These are phyloP conservation scores for Tylopilus sp. DNA, from an alignment of 1,284 basidiomycete species.

Conservation along the genomic window DNA sequence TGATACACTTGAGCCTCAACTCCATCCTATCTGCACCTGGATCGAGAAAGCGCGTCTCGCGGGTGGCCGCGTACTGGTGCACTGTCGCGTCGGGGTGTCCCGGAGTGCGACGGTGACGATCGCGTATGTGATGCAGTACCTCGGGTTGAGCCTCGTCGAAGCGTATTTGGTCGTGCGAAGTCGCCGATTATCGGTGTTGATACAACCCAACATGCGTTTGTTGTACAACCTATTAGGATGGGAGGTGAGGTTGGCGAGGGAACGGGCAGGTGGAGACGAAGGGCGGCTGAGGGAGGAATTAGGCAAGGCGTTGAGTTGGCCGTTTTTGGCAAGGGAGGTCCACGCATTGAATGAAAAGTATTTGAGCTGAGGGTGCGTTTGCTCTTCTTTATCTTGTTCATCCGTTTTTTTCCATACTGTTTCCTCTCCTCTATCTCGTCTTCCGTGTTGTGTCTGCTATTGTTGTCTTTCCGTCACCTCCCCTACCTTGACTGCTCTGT, in stretches of 20 bases:
- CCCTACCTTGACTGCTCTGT: neutral
- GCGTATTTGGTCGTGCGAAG: conserved; percentile 91
- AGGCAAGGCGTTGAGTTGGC: conserved; percentile 74
- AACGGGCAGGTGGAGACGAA: conserved; percentile 62
- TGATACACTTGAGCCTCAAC: conserved; percentile 88
- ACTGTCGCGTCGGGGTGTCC: conserved; percentile 94
- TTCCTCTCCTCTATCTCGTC: neutral
- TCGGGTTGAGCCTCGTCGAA: conserved; percentile 86
- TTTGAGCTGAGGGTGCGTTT: conserved; percentile 49
- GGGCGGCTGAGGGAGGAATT: conserved; percentile 61
- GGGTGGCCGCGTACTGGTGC: conserved; percentile 91
- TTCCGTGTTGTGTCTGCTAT: conserved; percentile 12
- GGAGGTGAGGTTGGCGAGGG: conserved; percentile 83
- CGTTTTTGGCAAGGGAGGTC: conserved; percentile 79
- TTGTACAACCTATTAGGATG: conserved; percentile 93
- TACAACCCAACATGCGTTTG: conserved; percentile 93
- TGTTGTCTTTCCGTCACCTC: too few species aligned
- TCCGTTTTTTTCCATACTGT: neutral
- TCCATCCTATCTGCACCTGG: conserved; percentile 89
- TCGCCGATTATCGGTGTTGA: conserved; percentile 80
- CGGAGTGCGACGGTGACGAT: conserved; percentile 94
- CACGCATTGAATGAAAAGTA: conserved; percentile 83
- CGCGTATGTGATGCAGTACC: conserved; percentile 95
- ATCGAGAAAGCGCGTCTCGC: conserved; percentile 84
- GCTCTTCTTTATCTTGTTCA: neutral